Evolutionary conservation across 1,284 basidiomycete species (phyloP).

Genomic region (Tilletiaria anomala): DNA sequence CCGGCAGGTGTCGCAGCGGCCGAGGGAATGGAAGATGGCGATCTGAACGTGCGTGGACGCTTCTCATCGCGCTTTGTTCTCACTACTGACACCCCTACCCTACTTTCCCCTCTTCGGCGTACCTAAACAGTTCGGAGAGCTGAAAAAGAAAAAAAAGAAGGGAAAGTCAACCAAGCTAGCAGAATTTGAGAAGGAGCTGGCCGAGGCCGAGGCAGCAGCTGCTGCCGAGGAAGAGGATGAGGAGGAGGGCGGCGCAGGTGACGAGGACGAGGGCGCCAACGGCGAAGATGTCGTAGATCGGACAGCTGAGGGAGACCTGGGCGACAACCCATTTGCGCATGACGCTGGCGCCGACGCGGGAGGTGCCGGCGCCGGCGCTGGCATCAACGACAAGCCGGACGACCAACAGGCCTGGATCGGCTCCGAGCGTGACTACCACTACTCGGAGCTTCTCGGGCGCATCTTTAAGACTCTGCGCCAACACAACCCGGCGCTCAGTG

Average conservation of each 20-base stretch:
- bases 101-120: constrained; percentile 37
- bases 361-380: constrained; percentile 7
- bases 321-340: constrained; percentile 27
- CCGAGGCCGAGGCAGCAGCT: constrained; percentile 49
- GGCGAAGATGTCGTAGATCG: too few species aligned
- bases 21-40: too few species aligned
- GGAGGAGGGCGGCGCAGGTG: constrained; percentile 47
- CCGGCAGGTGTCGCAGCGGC: constrained; percentile 13
- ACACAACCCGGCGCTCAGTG: constrained; percentile 74
- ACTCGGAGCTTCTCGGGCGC: constrained; percentile 74
- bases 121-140: constrained; percentile 45
- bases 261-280: constrained; percentile 2
- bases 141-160: constrained; percentile 46
- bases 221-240: constrained; percentile 43
- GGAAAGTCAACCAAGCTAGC: constrained; percentile 39
- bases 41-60: too few species aligned
- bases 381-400: too few species aligned
- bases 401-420: constrained; percentile 54
- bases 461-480: constrained; percentile 84
- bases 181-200: constrained; percentile 40
- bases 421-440: constrained; percentile 85
- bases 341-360: constrained; percentile 10
- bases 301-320: constrained; percentile 9
- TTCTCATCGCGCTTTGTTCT: too few species aligned
- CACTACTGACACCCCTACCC: too few species aligned